These are phyloP conservation scores for Epichloe elymi DNA, from an alignment of 2,329 filamentous ascomycete species.

Conservation along the genomic window DNA sequence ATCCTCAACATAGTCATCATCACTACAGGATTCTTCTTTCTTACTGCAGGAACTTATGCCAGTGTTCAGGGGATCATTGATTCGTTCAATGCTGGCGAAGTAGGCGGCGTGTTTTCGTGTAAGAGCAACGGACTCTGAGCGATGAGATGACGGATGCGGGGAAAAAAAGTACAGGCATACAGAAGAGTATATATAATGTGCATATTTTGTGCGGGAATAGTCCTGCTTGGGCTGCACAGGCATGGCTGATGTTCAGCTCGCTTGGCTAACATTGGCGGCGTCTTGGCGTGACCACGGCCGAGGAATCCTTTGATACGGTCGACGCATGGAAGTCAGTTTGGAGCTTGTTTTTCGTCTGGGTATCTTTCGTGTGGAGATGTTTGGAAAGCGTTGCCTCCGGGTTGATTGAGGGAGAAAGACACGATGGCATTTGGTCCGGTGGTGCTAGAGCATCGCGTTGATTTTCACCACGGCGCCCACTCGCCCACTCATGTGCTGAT, in stretches of 20 bases:
- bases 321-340: neutral
- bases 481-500: too few relatives aligned
- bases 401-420: neutral
- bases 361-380: neutral
- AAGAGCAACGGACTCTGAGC: slow-evolving; percentile 50
- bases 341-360: neutral
- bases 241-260: neutral
- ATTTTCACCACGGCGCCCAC: neutral
- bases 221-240: neutral
- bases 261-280: neutral
- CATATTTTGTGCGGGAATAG: neutral
- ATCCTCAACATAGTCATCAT: slow-evolving; percentile 62
- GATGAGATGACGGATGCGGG: neutral
- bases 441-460: neutral
- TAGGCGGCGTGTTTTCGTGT: slow-evolving; percentile 66
- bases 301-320: neutral
- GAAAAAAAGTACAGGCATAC: neutral
- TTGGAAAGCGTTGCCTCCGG: neutral
- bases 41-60: slow-evolving; percentile 70
- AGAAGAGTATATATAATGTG: neutral
- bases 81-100: slow-evolving; percentile 49
- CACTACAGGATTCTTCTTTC: slow-evolving; percentile 62
- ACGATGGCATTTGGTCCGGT: too few relatives aligned
- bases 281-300: neutral
- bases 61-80: slow-evolving; percentile 63